phyloP scores from a whole-genome alignment of 768 basidiomycete genomes.

The Symmetrospora coprosmae region DNA sequence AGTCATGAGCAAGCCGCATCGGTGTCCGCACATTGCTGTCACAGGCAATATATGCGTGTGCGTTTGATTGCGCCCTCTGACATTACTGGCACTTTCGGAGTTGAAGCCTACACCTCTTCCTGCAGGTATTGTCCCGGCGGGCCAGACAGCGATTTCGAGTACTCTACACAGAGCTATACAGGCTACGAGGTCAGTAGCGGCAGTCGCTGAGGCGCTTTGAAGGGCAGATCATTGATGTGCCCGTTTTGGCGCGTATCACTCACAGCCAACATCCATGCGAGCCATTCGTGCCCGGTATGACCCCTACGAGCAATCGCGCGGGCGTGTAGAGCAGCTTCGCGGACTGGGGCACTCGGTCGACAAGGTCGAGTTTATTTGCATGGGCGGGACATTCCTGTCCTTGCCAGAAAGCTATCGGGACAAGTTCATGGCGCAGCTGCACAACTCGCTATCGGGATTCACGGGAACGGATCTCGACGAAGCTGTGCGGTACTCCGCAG shows the following conservation, averaged over 20 bases:
- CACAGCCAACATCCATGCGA: slow-evolving; percentile 92
- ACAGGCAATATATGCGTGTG: slow-evolving; percentile 99
- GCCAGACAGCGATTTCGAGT: slow-evolving; percentile 98
- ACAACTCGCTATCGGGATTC: slow-evolving; percentile 90
- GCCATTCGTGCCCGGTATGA: slow-evolving; percentile 93
- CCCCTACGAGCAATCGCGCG: slow-evolving; percentile 91
- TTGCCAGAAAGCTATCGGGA: slow-evolving; percentile 93
- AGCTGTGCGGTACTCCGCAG: slow-evolving; percentile 84
- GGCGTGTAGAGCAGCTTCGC: slow-evolving; percentile 87
- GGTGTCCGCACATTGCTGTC: slow-evolving; percentile 99
- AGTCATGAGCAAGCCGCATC: slow-evolving; percentile 99
- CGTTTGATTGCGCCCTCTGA: slow-evolving; percentile 33
- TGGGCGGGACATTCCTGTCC: slow-evolving; percentile 99
- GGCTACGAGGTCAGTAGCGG: slow-evolving; percentile 37
- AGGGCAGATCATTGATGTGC: neutral
- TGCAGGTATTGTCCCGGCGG: slow-evolving; percentile 90
- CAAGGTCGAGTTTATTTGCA: slow-evolving; percentile 48
- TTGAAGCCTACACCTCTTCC: neutral
- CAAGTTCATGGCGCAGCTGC: slow-evolving; percentile 85
- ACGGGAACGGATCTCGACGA: slow-evolving; percentile 89
- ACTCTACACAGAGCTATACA: slow-evolving; percentile 69
- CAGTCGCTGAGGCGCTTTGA: neutral
- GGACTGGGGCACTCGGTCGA: slow-evolving; percentile 93
- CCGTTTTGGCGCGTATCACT: neutral
- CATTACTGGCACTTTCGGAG: neutral